Conservation (phyloP, 1,284 basidiomycete species). For the Ustilago shanxiensis region DNA sequence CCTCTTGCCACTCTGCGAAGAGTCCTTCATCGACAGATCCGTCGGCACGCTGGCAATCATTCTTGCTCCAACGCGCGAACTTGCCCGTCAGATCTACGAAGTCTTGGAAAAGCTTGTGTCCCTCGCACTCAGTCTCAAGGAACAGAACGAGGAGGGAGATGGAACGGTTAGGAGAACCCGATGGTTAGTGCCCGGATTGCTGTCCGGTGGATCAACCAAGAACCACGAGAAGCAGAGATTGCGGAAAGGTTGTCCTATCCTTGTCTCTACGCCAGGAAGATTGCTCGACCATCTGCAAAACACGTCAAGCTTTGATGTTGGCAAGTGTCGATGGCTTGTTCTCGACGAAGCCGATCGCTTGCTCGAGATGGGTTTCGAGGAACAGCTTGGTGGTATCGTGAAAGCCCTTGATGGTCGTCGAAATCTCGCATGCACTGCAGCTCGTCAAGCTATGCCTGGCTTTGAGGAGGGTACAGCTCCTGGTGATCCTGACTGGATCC, state of each 20-base stretch:
- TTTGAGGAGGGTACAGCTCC: slow-evolving; percentile 23
- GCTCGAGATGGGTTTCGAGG: slow-evolving; percentile 76
- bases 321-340: slow-evolving; percentile 94
- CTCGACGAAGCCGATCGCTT: slow-evolving; percentile 95
- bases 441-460: slow-evolving; percentile 73
- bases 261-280: slow-evolving; percentile 80
- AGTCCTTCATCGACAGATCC: slow-evolving; percentile 78
- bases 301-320: slow-evolving; percentile 89
- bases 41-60: slow-evolving; percentile 94
- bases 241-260: slow-evolving; percentile 79
- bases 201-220: slow-evolving; percentile 81
- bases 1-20: slow-evolving; percentile 85
- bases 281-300: slow-evolving; percentile 82
- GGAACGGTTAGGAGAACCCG: slow-evolving; percentile 71
- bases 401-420: slow-evolving; percentile 69
- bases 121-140: slow-evolving; percentile 77
- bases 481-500: slow-evolving; percentile 28
- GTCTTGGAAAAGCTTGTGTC: slow-evolving; percentile 76
- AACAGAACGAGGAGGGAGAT: slow-evolving; percentile 73
- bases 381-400: slow-evolving; percentile 79
- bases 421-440: slow-evolving; percentile 71
- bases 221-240: slow-evolving; percentile 81
- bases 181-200: slow-evolving; percentile 92
- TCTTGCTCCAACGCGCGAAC: slow-evolving; percentile 92
- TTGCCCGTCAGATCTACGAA: slow-evolving; percentile 91